Evolutionary conservation across 2,329 filamentous ascomycete species (phyloP).

Genomic region (Penicillium glabrum): DNA sequence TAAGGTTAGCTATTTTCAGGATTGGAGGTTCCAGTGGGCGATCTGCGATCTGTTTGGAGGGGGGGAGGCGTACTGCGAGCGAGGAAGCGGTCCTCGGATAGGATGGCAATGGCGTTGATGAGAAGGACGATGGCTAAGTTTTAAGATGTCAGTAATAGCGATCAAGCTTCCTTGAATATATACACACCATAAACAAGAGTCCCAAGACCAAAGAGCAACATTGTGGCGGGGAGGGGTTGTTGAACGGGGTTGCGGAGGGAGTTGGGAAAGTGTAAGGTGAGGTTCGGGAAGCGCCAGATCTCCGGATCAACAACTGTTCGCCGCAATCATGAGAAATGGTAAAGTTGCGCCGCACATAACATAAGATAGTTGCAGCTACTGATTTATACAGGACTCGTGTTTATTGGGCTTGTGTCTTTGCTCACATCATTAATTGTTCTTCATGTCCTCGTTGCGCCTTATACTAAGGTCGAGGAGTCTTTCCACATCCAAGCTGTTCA

Average conservation of each 20-base stretch:
- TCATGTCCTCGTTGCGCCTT: conserved; percentile 74
- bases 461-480: conserved; percentile 97
- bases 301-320: conserved; percentile 23
- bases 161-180: background rate
- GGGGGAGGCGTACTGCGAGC: conserved; percentile 61
- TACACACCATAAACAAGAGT: conserved; percentile 70
- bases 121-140: conserved; percentile 74
- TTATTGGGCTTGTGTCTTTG: conserved; percentile 48
- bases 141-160: conserved; percentile 1
- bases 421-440: conserved; percentile 64
- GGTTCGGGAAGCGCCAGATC: conserved; percentile 30
- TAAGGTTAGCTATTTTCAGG: background rate
- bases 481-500: conserved; percentile 96
- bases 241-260: conserved; percentile 7
- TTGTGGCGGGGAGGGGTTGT: conserved; percentile 34
- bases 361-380: background rate
- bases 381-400: conserved; percentile 44
- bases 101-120: conserved; percentile 88
- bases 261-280: conserved; percentile 20
- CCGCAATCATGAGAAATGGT: conserved; percentile 25
- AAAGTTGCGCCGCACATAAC: conserved; percentile 7
- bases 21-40: background rate
- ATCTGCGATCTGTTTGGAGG: background rate
- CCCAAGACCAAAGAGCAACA: conserved; percentile 70
- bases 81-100: conserved; percentile 93